Evolutionary conservation across 192 early-diverging fungal species (phyloP).

Genomic region (Coemansia brasiliensis): DNA sequence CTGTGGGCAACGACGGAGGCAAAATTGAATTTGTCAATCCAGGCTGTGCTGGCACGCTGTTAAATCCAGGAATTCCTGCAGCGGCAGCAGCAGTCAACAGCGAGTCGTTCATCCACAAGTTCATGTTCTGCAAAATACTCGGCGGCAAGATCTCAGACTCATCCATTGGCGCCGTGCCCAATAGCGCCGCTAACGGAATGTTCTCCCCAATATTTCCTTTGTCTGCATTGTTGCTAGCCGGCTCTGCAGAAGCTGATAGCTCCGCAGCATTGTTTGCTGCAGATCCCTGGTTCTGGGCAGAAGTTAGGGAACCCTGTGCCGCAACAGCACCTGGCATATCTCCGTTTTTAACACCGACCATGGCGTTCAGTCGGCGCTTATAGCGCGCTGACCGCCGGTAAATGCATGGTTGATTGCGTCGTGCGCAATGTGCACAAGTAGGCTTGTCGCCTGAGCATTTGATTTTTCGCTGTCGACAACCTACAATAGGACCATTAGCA

Average conservation of each 20-base stretch:
- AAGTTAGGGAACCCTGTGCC: slow-evolving; percentile 6
- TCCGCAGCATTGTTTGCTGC: slow-evolving; percentile 9
- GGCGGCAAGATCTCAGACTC: slow-evolving; percentile 53
- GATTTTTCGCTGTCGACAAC: slow-evolving; percentile 53
- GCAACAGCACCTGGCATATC: not conserved
- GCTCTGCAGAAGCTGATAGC: not conserved
- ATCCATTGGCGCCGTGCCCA: slow-evolving; percentile 40
- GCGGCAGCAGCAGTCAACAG: slow-evolving; percentile 28
- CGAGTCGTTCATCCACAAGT: slow-evolving; percentile 56
- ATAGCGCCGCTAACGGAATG: slow-evolving; percentile 45
- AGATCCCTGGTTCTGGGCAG: not conserved
- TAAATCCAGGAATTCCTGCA: not conserved
- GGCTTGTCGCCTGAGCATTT: slow-evolving; percentile 55
- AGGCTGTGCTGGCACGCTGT: not conserved
- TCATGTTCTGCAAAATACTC: slow-evolving; percentile 54
- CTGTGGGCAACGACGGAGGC: slow-evolving; percentile 14
- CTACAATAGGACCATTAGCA: slow-evolving; percentile 17
- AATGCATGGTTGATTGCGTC: slow-evolving; percentile 52
- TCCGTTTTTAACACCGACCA: not conserved
- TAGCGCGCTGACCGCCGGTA: slow-evolving; percentile 56
- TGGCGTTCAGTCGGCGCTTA: slow-evolving; percentile 34
- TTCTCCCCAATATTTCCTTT: slow-evolving; percentile 27
- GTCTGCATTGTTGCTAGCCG: not conserved
- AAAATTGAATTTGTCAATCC: not conserved
- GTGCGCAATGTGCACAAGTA: slow-evolving; percentile 49